Evolutionary conservation across 192 early-diverging fungal species (phyloP).

Genomic region (Linnemannia schmuckeri): DNA sequence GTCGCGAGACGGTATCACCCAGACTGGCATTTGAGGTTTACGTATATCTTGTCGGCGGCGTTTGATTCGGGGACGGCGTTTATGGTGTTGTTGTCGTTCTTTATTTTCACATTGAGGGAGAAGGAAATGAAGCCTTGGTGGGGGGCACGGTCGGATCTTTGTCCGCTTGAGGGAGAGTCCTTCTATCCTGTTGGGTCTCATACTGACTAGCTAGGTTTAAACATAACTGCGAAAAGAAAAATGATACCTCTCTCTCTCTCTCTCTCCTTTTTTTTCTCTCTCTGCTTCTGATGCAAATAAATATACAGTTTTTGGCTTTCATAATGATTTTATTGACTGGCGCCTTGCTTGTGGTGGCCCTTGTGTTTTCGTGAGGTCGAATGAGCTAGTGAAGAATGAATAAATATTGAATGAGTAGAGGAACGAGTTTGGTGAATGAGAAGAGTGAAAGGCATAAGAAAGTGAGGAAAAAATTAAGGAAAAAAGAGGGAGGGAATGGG

Average conservation of each 20-base stretch:
- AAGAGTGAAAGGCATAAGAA: too few species aligned
- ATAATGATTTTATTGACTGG: too few species aligned
- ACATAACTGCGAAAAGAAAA: not conserved
- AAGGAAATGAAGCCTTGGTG: constrained; percentile 25
- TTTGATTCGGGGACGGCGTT: constrained; percentile 71
- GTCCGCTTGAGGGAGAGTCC: constrained; percentile 29
- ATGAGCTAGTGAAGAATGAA: too few species aligned
- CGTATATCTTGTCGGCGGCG: constrained; percentile 74
- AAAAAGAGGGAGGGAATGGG: too few species aligned
- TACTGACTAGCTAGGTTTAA: not conserved
- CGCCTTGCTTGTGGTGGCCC: too few species aligned
- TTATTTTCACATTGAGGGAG: constrained; percentile 38
- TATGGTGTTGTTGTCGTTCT: constrained; percentile 42
- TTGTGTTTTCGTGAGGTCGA: too few species aligned
- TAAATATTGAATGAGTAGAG: too few species aligned
- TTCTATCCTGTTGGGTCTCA: constrained; percentile 2
- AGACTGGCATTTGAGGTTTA: constrained; percentile 73
- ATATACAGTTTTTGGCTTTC: too few species aligned
- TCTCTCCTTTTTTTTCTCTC: not conserved
- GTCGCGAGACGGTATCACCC: constrained; percentile 62
- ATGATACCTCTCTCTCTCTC: not conserved
- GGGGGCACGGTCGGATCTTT: constrained; percentile 25
- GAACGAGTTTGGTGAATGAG: too few species aligned
- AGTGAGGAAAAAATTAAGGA: too few species aligned
- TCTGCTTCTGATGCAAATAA: too few species aligned